phyloP scores from a whole-genome alignment of 148 eudicot genomes.

The Bassia scoparia region DNA sequence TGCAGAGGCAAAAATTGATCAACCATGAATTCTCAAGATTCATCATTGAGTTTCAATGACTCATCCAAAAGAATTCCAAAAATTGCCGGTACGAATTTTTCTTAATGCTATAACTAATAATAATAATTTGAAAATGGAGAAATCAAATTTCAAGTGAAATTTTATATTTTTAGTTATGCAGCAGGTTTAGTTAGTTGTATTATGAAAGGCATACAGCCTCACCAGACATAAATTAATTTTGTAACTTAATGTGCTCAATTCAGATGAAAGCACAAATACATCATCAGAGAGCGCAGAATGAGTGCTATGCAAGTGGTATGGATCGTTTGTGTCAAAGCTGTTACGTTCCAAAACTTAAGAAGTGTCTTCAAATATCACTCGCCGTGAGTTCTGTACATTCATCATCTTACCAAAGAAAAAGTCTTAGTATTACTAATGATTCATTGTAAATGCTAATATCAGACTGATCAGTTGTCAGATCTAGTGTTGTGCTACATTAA shows the following conservation, averaged over 20 bases:
- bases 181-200: no score
- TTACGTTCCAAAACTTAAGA: slow-evolving; percentile 71
- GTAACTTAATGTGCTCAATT: not conserved
- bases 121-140: no score
- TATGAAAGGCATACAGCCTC: no score
- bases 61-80: slow-evolving; percentile 54
- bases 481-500: no score
- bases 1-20: slow-evolving; percentile 62
- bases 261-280: slow-evolving; percentile 98
- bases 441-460: no score
- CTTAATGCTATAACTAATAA: no score
- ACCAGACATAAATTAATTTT: not conserved
- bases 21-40: slow-evolving; percentile 23
- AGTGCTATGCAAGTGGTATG: slow-evolving; percentile 89
- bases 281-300: slow-evolving; percentile 85
- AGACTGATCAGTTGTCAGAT: no score
- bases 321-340: slow-evolving; percentile 86
- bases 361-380: slow-evolving; percentile 64
- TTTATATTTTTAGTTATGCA: not conserved
- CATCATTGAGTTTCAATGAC: slow-evolving; percentile 26
- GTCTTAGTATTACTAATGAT: no score
- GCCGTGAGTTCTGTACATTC: no score
- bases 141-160: not conserved
- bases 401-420: no score
- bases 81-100: slow-evolving; percentile 68